Conservation (phyloP, 805 yeast genomes). For the Priceomyces melissophilus region DNA sequence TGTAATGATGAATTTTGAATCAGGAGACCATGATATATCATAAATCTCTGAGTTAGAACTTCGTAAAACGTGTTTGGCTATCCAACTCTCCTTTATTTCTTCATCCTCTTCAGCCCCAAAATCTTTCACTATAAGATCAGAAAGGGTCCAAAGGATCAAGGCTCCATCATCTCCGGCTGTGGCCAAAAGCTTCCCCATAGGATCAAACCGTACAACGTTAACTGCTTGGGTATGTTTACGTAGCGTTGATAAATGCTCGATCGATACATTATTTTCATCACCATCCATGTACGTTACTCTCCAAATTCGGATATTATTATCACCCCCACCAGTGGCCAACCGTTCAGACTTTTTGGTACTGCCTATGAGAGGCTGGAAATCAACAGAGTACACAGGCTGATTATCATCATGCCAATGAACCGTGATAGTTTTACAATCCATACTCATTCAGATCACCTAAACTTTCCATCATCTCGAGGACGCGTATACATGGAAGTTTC, state of each 20-base stretch:
- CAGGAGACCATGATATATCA: constrained; percentile 93
- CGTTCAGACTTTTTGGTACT: constrained; percentile 33
- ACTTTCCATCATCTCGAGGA: background rate
- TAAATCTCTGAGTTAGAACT: constrained; percentile 74
- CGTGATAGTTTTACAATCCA: constrained; percentile 47
- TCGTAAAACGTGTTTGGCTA: constrained; percentile 53
- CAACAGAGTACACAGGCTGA: constrained; percentile 68
- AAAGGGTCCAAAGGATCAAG: constrained; percentile 71
- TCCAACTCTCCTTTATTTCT: constrained; percentile 73
- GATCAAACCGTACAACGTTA: constrained; percentile 80
- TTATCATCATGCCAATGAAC: constrained; percentile 75
- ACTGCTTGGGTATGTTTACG: constrained; percentile 93
- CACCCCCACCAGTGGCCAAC: constrained; percentile 92
- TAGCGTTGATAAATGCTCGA: constrained; percentile 77
- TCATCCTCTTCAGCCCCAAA: constrained; percentile 58
- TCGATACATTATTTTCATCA: constrained; percentile 22
- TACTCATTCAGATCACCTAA: constrained; percentile 6
- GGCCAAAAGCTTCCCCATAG: constrained; percentile 68
- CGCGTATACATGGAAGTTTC: constrained; percentile 2
- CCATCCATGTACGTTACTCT: constrained; percentile 9
- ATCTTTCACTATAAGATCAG: constrained; percentile 53
- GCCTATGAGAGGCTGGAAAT: constrained; percentile 48
- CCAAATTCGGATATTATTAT: constrained; percentile 77
- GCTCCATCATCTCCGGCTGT: constrained; percentile 96
- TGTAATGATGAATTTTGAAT: constrained; percentile 67